Evolutionary conservation across 2,329 filamentous ascomycete species (phyloP), one percentile per base, ranked within the genome.

Genomic region (Colletotrichum sublineola): DNA sequence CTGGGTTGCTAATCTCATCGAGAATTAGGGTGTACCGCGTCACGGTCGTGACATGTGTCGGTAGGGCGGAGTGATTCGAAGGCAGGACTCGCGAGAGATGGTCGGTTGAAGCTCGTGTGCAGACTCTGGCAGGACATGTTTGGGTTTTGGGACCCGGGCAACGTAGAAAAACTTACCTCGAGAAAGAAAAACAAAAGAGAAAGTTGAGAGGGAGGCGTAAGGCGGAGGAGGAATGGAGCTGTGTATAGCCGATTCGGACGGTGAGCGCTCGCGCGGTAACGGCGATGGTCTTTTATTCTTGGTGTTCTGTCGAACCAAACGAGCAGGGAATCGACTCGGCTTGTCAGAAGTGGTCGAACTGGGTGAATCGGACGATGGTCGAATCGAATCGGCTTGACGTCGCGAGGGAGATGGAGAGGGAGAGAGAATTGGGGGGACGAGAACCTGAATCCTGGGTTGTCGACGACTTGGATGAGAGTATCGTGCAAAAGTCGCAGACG

Each of bases 391-490:
- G 56, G 56, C 63, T 38, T n/a, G 4, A 20, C 29, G 36, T 69
- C 65, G 65, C 53, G 57, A 46, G 44, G 44, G 42, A 8, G 15
- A 20, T 6, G 18, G 15, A 18, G 18, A 48, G 44, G 8, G 44
- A 11, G 44, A 14, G 24, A 20, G 33, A 18, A 46, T 24, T 24
- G 42, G 44, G 29, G 24, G 42, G 53, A 42, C 29, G 65, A 61
- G 58, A 68, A 69, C 69, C 69, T 72, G 71, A 72, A 74, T 74
- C 71, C 71, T 71, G 40, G 42, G 55, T 55, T 52, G 63, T 68
- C 68, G 53, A 74, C 63, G 71, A 72, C 71, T 72, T 60, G 63
- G 42, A 8, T 52, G 36, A 38, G 44, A 36, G 52, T 18, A 70
- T 63, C 63, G 58, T 60, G 29, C 18, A 64, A 55, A 33, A 72